phyloP scores from a whole-genome alignment of 2,329 filamentous ascomycete species.

The Thelonectria rubi region DNA sequence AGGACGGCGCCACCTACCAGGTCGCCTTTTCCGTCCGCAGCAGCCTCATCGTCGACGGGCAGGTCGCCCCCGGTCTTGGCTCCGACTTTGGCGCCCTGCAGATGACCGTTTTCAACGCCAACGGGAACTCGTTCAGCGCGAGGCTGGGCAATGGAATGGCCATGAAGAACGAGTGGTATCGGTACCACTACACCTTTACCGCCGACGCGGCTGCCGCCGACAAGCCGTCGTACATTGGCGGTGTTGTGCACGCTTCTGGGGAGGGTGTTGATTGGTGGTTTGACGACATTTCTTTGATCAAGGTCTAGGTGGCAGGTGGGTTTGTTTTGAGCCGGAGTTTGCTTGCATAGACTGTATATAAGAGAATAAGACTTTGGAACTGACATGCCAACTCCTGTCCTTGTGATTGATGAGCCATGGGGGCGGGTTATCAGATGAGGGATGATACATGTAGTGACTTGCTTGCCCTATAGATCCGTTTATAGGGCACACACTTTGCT shows the following conservation, averaged over 20 bases:
- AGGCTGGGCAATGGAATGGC: conserved; percentile 6
- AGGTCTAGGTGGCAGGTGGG: background rate
- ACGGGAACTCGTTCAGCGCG: conserved; percentile 3
- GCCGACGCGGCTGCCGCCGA: background rate
- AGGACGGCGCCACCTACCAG: conserved; percentile 12
- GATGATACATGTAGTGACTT: too few species aligned
- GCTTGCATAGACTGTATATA: too few species aligned
- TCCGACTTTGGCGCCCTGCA: conserved; percentile 6
- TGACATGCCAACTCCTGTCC: too few species aligned
- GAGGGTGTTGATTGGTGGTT: conserved; percentile 12
- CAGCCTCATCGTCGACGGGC: background rate
- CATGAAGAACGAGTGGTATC: conserved; percentile 5
- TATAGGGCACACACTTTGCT: too few species aligned
- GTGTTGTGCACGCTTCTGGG: conserved; percentile 2
- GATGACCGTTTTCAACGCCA: conserved; percentile 8
- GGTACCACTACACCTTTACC: conserved; percentile 8
- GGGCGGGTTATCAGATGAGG: too few species aligned
- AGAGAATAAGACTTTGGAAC: too few species aligned
- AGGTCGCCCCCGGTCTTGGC: background rate
- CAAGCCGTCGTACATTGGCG: background rate
- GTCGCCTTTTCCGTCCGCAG: conserved; percentile 5
- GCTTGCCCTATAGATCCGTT: too few species aligned
- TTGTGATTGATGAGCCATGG: too few species aligned
- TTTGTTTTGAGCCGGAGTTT: too few species aligned
- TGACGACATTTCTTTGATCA: conserved; percentile 12